A percentile compares a stretch with the other conserved stretches of the same genome.
Evolutionary conservation across 805 yeast genomes (phyloP).

Genomic region (Hermanozyma aechmeae): DNA sequence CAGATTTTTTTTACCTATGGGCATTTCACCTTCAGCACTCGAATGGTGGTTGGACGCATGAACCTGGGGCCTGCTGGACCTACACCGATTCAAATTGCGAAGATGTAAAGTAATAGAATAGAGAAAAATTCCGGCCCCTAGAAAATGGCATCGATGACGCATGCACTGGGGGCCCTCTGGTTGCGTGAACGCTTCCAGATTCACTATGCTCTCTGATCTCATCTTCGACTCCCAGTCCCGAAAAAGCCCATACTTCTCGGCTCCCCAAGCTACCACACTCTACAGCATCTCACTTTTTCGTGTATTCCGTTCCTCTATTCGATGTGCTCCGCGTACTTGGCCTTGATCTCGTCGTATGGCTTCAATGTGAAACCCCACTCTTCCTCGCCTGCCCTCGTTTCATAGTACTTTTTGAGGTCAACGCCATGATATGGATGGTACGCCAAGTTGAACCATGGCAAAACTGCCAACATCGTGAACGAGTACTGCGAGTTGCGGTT

Average conservation of each 20-base stretch:
- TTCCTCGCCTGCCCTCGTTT: slow-evolving; percentile 50
- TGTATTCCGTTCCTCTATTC: slow-evolving; percentile 5
- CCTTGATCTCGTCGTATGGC: slow-evolving; percentile 41
- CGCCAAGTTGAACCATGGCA: slow-evolving; percentile 80
- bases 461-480: slow-evolving; percentile 43
- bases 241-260: background rate
- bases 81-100: too few relatives aligned
- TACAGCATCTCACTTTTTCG: background rate
- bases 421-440: slow-evolving; percentile 79
- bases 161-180: too few relatives aligned
- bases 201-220: too few relatives aligned
- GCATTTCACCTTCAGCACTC: too few relatives aligned
- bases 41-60: too few relatives aligned
- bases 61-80: too few relatives aligned
- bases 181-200: too few relatives aligned
- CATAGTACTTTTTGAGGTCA: slow-evolving; percentile 37
- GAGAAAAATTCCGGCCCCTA: too few relatives aligned
- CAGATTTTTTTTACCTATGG: too few relatives aligned
- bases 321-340: slow-evolving; percentile 12
- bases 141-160: too few relatives aligned
- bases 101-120: too few relatives aligned
- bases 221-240: too few relatives aligned
- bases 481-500: slow-evolving; percentile 73
- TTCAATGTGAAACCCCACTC: slow-evolving; percentile 46
- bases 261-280: background rate